Evolutionary conservation across 192 early-diverging fungal genomes (phyloP).

Genomic region (Backusella sp.): DNA sequence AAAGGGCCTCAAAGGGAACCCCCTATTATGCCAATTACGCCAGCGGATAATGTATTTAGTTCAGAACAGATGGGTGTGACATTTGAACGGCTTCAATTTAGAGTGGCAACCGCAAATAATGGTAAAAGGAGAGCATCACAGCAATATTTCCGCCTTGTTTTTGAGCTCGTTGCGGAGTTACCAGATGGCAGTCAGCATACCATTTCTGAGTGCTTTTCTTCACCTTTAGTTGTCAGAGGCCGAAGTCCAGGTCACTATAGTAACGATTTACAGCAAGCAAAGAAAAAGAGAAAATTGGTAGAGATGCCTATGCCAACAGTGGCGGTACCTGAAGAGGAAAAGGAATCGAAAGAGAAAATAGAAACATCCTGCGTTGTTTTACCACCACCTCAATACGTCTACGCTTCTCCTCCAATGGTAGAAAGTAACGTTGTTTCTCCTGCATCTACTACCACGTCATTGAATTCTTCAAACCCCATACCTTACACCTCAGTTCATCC

Average conservation of each 20-base stretch:
- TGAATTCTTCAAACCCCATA: neutral
- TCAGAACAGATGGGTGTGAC: slow-evolving; percentile 49
- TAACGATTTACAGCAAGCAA: neutral
- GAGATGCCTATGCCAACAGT: neutral
- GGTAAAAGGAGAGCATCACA: slow-evolving; percentile 83
- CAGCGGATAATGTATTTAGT: slow-evolving; percentile 10
- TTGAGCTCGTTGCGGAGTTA: slow-evolving; percentile 68
- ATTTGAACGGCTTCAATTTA: slow-evolving; percentile 92
- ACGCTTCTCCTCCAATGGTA: slow-evolving; percentile 13
- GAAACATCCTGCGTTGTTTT: neutral
- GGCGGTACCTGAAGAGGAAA: neutral
- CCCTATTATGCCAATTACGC: slow-evolving; percentile 17
- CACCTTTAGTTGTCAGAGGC: slow-evolving; percentile 83
- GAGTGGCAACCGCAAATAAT: slow-evolving; percentile 89
- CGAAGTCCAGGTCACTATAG: slow-evolving; percentile 87
- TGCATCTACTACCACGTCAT: neutral
- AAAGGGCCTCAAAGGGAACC: slow-evolving; percentile 75
- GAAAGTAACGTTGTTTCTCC: neutral
- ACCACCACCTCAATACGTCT: slow-evolving; percentile 10
- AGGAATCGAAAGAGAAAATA: slow-evolving; percentile 6
- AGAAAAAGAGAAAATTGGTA: slow-evolving; percentile 5
- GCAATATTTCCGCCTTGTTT: slow-evolving; percentile 77
- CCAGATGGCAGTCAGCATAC: slow-evolving; percentile 45
- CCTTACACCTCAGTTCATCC: neutral
- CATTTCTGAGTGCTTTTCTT: slow-evolving; percentile 65